Base-by-base conservation (phyloP, 441 rosid species). In the Bocquillonia castaneifolia region DNA sequence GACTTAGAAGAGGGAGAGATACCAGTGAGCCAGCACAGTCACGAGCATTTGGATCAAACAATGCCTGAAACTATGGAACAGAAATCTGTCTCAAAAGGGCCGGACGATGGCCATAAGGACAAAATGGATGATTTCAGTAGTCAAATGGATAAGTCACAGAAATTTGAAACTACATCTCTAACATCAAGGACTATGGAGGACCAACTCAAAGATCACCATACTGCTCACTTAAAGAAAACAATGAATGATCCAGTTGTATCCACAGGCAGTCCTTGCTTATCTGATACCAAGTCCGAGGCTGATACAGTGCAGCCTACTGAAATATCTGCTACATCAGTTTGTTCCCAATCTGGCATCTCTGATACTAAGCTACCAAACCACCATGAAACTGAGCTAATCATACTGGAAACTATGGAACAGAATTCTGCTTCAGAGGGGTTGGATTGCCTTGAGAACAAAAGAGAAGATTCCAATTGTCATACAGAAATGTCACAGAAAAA, bases 1-100 rank as follows among this genome's bases (percentile, higher is more conserved):
- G 53, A 47, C 37, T 18, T 54, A 20, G 51, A 59, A 59, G 51
- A 52, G 52, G 52, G 66, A 15, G 59, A 51, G 22, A 61, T 26
- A 28, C 40, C 54, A 10, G 10, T 9, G 9, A 6, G 42, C 25
- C 15, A 36, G 32, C 18, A 28, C 20, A 32, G 15, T 10, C 10
- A 51, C 25, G n/a, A 37, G 22, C 8, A 28, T 3, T 45, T 14
- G 26, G 72, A 68, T 42, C 22, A 25, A 26, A 18, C 22, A 31
- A 34, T 22, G 17, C 58, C 59, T 28, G 17, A 10, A 0, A 53
- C 48, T 48, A 0, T 53, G 51, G n/a, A 37, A 39, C 10, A 53
- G 50, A 26, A 36, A 18, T 20, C 5, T 22, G 47, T 22, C 29
- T 15, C 34, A 22, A 15, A 17, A 26, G 53, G 12, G 15, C 36